phyloP scores from a whole-genome alignment of 2,329 filamentous ascomycete species.

The Xylaria sp. region DNA sequence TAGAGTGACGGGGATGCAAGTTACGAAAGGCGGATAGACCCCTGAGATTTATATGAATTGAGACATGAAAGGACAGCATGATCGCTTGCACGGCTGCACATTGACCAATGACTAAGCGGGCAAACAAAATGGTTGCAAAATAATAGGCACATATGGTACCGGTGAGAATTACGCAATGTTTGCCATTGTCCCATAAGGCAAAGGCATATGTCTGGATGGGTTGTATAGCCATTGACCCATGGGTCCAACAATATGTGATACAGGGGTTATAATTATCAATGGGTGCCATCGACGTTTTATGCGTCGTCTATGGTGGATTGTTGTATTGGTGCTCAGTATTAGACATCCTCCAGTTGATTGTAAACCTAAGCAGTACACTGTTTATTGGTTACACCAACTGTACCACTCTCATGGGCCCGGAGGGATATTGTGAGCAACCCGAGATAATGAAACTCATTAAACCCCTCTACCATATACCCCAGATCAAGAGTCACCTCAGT shows the following conservation, averaged over 20 bases:
- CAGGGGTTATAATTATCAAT: too few species aligned
- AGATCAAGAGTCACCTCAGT: not conserved
- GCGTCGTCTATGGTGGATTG: not conserved
- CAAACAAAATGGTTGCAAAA: not conserved
- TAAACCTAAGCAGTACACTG: not conserved
- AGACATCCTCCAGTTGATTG: not conserved
- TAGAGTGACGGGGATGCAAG: too few species aligned
- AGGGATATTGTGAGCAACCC: not conserved
- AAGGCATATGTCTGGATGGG: not conserved
- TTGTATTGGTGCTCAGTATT: not conserved
- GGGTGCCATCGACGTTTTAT: too few species aligned
- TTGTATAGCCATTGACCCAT: not conserved
- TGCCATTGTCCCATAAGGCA: not conserved
- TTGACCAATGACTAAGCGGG: not conserved
- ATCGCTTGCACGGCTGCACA: not conserved
- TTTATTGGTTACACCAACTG: not conserved
- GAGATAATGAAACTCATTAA: not conserved
- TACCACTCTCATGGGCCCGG: not conserved
- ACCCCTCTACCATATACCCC: not conserved
- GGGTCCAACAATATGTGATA: not conserved
- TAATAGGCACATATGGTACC: not conserved
- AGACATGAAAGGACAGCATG: too few species aligned
- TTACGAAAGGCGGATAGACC: too few species aligned
- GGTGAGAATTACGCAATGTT: not conserved
- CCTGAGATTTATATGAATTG: too few species aligned